Conservation (phyloP, 495 filamentous ascomycete species). For the Tuber borchii region DNA sequence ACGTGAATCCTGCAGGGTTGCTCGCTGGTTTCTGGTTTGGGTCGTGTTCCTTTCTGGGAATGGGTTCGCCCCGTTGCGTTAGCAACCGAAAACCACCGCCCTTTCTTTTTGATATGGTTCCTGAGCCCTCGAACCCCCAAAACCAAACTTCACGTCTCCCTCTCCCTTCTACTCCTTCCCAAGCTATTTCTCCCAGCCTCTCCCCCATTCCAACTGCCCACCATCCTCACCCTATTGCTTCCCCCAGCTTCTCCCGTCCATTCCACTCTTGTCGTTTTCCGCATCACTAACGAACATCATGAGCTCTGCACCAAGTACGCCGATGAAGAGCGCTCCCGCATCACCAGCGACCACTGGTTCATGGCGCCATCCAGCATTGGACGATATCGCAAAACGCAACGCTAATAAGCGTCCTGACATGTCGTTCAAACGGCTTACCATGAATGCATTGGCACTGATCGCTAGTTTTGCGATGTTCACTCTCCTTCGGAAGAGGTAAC, state of each 20-base stretch:
- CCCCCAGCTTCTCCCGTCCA: background rate
- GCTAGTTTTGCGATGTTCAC: conserved; percentile 43
- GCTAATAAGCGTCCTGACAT: conserved; percentile 59
- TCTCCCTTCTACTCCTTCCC: background rate
- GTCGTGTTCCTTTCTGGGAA: too few species aligned
- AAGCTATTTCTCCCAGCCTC: background rate
- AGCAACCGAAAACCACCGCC: background rate
- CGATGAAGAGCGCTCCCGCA: conserved; percentile 16
- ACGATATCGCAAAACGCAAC: conserved; percentile 69
- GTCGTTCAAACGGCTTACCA: conserved; percentile 58
- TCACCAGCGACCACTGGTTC: conserved; percentile 59
- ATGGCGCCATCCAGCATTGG: conserved; percentile 77
- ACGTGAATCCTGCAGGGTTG: too few species aligned
- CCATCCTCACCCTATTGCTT: background rate
- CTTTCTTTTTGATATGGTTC: background rate
- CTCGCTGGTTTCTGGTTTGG: too few species aligned
- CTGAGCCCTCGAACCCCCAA: background rate
- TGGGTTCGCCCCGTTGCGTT: background rate
- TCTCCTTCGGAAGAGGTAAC: conserved; percentile 30
- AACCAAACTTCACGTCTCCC: background rate
- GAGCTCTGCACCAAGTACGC: conserved; percentile 33
- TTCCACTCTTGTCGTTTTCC: background rate
- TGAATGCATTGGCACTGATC: conserved; percentile 56
- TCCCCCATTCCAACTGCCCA: background rate
- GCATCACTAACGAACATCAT: background rate